phyloP scores from a whole-genome alignment of 371 early-diverging fungal genomes.

The Lichtheimia ramosa region DNA sequence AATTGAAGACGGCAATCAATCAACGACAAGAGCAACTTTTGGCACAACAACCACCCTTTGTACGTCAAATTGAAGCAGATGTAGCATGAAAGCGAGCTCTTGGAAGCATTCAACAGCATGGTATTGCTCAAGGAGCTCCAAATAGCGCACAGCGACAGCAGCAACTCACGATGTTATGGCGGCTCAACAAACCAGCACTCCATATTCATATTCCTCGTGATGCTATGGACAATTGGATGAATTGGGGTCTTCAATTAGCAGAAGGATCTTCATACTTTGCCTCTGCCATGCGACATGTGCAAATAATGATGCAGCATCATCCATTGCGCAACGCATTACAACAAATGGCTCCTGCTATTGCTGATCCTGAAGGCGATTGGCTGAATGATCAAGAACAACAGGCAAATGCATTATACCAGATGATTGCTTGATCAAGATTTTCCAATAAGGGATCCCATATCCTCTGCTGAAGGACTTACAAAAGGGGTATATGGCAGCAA shows the following conservation, averaged over 20 bases:
- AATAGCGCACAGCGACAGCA: background rate
- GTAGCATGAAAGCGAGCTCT: background rate
- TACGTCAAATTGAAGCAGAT: background rate
- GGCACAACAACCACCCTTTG: background rate
- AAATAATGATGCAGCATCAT: background rate
- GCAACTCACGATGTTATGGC: slow-evolving; percentile 2
- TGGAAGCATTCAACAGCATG: background rate
- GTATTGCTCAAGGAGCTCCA: background rate
- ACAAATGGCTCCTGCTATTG: too few species aligned
- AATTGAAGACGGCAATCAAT: background rate
- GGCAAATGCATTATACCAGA: too few species aligned
- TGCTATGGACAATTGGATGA: background rate
- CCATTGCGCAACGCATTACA: slow-evolving; percentile 2
- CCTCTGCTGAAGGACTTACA: too few species aligned
- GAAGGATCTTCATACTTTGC: background rate
- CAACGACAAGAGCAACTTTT: background rate
- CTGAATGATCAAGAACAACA: too few species aligned
- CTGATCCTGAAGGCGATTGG: too few species aligned
- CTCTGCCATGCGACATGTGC: slow-evolving; percentile 4
- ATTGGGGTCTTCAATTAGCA: background rate
- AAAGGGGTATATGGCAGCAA: too few species aligned
- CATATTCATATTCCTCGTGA: slow-evolving; percentile 7
- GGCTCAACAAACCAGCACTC: slow-evolving; percentile 4
- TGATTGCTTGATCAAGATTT: too few species aligned
- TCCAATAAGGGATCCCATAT: too few species aligned